Evolutionary conservation across 495 filamentous ascomycete species (phyloP).

Genomic region (Hypoxylon fuscum): DNA sequence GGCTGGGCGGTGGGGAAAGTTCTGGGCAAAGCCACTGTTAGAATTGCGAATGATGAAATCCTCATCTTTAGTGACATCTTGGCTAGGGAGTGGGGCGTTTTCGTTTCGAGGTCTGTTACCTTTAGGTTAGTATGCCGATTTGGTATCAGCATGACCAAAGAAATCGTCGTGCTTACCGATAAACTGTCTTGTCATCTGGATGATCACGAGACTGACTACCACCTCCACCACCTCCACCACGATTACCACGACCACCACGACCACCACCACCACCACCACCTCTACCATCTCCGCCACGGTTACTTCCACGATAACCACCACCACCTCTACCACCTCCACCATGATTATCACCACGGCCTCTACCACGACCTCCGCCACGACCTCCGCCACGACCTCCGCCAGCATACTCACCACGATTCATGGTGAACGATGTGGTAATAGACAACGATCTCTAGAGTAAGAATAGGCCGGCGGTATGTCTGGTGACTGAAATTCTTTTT

Average conservation of each 20-base stretch:
- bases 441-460: too few species aligned
- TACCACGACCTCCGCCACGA: neutral
- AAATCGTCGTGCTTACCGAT: too few species aligned
- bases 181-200: too few species aligned
- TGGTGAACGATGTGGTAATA: neutral
- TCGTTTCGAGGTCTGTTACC: too few species aligned
- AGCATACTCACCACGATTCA: neutral
- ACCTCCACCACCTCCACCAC: neutral
- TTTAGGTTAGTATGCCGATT: too few species aligned
- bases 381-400: neutral
- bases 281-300: neutral
- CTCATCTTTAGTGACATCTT: neutral
- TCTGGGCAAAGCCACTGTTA: neutral
- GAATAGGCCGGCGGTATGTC: too few species aligned
- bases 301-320: neutral
- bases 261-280: neutral
- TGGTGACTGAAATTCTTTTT: too few species aligned
- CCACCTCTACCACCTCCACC: neutral
- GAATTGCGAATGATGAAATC: neutral
- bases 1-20: slow-evolving; percentile 54
- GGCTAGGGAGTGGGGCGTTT: too few species aligned
- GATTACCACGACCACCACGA: neutral
- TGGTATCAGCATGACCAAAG: too few species aligned
- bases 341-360: neutral
- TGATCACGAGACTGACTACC: neutral